Conservation (phyloP, 176 grass and related monocot species). For the barley (Hordeum vulgare) region DNA sequence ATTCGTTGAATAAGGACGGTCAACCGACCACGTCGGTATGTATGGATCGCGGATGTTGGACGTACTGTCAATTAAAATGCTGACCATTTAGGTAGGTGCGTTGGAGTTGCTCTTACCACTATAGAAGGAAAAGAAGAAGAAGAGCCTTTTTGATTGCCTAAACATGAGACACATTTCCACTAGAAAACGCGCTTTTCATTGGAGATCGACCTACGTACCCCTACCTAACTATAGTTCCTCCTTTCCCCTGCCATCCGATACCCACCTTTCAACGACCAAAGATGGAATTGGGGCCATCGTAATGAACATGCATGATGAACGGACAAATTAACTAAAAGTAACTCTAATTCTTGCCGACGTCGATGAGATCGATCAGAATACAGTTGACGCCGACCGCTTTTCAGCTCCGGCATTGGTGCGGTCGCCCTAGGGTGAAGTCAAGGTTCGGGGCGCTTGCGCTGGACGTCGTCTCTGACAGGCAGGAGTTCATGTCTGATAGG, state of each 20-base stretch:
- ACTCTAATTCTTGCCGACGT: neutral
- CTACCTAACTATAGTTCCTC: neutral
- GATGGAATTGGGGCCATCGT: slow-evolving; percentile 9
- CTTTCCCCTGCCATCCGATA: neutral
- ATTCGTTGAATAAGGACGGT: no score
- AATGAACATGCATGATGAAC: neutral
- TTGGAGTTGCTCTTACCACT: no score
- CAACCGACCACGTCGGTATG: no score
- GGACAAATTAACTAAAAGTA: neutral
- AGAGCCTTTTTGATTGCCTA: neutral
- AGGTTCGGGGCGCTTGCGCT: slow-evolving; percentile 50
- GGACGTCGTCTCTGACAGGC: slow-evolving; percentile 48
- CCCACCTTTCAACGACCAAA: slow-evolving; percentile 15
- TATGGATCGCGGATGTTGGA: no score
- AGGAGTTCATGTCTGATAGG: slow-evolving; percentile 63
- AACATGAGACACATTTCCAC: neutral
- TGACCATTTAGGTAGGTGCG: no score
- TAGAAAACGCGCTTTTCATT: neutral
- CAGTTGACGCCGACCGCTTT: no score
- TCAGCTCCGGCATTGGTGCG: slow-evolving; percentile 24
- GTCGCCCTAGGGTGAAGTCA: slow-evolving; percentile 58
- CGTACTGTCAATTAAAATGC: no score
- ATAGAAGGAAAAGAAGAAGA: neutral
- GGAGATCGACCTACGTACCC: neutral
- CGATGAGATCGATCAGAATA: no score